These are phyloP conservation scores for Vitis hybrid DNA, from an alignment of 177 flowering plant species.

Conservation along the genomic window DNA sequence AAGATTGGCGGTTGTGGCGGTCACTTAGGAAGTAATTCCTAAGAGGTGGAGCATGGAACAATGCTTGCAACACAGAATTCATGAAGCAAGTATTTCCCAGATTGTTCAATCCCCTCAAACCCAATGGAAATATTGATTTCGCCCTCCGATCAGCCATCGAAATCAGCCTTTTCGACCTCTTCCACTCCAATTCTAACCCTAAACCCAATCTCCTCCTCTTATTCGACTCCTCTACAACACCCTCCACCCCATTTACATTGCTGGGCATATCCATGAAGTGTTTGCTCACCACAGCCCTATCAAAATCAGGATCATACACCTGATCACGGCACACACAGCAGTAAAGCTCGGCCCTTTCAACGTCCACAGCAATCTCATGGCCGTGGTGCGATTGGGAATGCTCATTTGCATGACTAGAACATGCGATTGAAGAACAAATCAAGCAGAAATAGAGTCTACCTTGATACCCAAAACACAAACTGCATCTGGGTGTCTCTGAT, in stretches of 20 bases:
- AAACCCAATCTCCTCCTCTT: constrained; percentile 60
- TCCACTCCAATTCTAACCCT: constrained; percentile 33
- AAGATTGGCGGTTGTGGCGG: constrained; percentile 49
- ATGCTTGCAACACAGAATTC: constrained; percentile 86
- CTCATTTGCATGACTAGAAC: constrained; percentile 60
- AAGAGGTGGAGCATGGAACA: constrained; percentile 81
- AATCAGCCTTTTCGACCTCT: constrained; percentile 33
- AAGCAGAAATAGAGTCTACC: constrained; percentile 68
- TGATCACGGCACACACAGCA: constrained; percentile 77
- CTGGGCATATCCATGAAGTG: constrained; percentile 38
- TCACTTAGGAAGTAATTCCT: constrained; percentile 71
- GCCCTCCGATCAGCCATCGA: constrained; percentile 43
- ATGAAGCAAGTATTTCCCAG: constrained; percentile 88
- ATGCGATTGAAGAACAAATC: constrained; percentile 65
- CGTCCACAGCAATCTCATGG: constrained; percentile 67
- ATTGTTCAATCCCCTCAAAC: constrained; percentile 89
- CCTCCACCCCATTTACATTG: constrained; percentile 27
- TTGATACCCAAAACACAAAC: constrained; percentile 45
- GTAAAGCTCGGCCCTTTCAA: constrained; percentile 78
- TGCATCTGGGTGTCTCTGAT: constrained; percentile 59
- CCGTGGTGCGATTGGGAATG: constrained; percentile 47
- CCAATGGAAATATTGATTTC: constrained; percentile 66
- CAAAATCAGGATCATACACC: constrained; percentile 86
- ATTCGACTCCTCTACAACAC: constrained; percentile 27
- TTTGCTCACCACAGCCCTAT: constrained; percentile 52